Base-by-base conservation (phyloP, 75 land plant species). In the Cunninghamia lanceolata region DNA sequence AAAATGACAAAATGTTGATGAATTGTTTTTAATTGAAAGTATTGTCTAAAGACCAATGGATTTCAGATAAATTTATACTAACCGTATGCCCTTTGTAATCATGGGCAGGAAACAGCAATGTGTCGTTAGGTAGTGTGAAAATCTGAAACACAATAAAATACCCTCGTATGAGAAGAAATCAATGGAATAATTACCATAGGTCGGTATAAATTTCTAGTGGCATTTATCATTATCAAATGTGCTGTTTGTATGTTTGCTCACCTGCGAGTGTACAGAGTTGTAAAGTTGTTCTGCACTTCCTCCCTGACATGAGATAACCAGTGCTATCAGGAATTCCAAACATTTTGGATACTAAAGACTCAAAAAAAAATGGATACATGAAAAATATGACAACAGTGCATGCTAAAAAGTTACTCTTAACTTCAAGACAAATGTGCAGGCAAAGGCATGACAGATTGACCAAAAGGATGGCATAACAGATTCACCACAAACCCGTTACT, bases 191-290 rank as follows among this genome's bases (percentile, higher is more conserved):
- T 50, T 34, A 47, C 63, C 84, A 52, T 16, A 6, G 40, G 9
- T 52, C 17, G 39, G 28, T 0, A 83, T 19, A 34, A 53, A 17
- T 9, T 45, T 10, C 28, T 40, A 19, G 9, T 77, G 43, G 19
- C 9, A 45, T 45, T n/a, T 80, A 9, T 45, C 11, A 71, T 50
- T 30, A 35, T 30, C n/a, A 74, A 46, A 70, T 59, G 9, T 14
- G 59, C 52, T 30, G 21, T 5, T 17, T 25, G 42, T 15, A 66
- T 71, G 63, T 50, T 59, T 56, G 5, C 87, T 89, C 90, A 87
- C 99, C 99, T 96, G 95, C 68, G 99, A 93, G 86, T 98, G 96
- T 39, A 98, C 99, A 50, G 99, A 98, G 28, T 94, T 86, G 89
- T 95, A 98, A 11, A 98, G 96, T 88, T 92, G 91, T 9, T 87